A percentile compares a stretch with the other conserved stretches of the same genome.
Conservation (phyloP, 2,329 filamentous ascomycete species). For the Apiospora kogelbergensis region DNA sequence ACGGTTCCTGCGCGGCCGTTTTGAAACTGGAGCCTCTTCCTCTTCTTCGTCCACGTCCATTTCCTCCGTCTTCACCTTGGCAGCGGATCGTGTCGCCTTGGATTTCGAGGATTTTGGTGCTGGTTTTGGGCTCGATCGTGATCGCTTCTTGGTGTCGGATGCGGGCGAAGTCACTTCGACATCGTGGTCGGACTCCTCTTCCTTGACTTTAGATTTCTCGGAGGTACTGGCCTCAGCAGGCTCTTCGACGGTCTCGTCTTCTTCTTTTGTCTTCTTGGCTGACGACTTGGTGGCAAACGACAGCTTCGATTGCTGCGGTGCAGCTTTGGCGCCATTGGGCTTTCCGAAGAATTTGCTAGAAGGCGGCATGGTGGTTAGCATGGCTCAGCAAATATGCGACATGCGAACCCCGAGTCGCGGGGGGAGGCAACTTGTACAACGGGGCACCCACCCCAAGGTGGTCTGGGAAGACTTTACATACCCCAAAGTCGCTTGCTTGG, state of each 20-base stretch:
- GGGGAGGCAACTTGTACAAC: not conserved
- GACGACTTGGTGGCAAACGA: slow-evolving; percentile 65
- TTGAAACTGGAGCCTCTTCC: slow-evolving; percentile 36
- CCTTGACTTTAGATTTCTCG: slow-evolving; percentile 19
- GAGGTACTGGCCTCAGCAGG: slow-evolving; percentile 17
- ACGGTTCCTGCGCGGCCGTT: slow-evolving; percentile 49
- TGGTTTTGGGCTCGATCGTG: slow-evolving; percentile 25
- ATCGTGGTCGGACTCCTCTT: slow-evolving; percentile 26
- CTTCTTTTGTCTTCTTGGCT: slow-evolving; percentile 35
- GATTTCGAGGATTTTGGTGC: slow-evolving; percentile 23
- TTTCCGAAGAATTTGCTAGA: slow-evolving; percentile 82
- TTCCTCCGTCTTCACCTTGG: slow-evolving; percentile 30
- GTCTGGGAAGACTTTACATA: slow-evolving; percentile 35
- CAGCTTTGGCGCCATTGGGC: slow-evolving; percentile 57
- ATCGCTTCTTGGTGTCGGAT: slow-evolving; percentile 48
- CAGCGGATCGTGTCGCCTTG: slow-evolving; percentile 22
- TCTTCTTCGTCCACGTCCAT: slow-evolving; percentile 33
- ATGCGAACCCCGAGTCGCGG: slow-evolving; percentile 15
- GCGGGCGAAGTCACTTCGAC: slow-evolving; percentile 38
- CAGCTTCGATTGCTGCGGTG: slow-evolving; percentile 75
- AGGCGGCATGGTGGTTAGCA: not conserved
- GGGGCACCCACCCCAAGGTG: slow-evolving; percentile 29
- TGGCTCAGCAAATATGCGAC: not conserved
- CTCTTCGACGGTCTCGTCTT: slow-evolving; percentile 21
- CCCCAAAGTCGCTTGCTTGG: slow-evolving; percentile 35